Evolutionary conservation across 495 filamentous ascomycete species (phyloP).

Genomic region (Cercophora scortea): DNA sequence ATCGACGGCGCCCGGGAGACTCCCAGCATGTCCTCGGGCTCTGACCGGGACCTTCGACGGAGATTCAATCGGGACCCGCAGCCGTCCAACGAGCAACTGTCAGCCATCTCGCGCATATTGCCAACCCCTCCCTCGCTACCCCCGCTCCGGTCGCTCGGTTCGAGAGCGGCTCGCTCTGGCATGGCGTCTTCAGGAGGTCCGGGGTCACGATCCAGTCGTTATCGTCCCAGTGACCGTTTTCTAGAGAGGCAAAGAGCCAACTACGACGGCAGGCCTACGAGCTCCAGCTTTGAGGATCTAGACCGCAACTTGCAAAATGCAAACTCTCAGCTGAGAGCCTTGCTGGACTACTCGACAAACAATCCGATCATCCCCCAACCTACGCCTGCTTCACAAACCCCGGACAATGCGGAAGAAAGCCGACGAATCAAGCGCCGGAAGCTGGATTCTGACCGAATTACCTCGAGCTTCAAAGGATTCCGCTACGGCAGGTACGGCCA

Average conservation of each 20-base stretch:
- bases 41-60: conserved; percentile 23
- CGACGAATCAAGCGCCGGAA: conserved; percentile 65
- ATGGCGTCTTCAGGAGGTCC: conserved; percentile 17
- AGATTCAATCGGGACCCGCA: conserved; percentile 30
- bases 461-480: conserved; percentile 49
- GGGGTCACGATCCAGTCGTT: conserved; percentile 18
- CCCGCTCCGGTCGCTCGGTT: conserved; percentile 30
- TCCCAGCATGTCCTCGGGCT: conserved; percentile 32
- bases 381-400: conserved; percentile 18
- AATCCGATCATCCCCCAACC: conserved; percentile 21
- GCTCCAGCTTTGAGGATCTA: conserved; percentile 8
- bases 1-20: conserved; percentile 1
- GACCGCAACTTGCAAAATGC: conserved; percentile 31
- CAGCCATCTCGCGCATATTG: conserved; percentile 9
- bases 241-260: conserved; percentile 19
- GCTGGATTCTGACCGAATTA: conserved; percentile 53
- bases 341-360: conserved; percentile 29
- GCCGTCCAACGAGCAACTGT: conserved; percentile 16
- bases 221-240: conserved; percentile 23
- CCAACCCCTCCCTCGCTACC: conserved; percentile 26
- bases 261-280: conserved; percentile 1
- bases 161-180: conserved; percentile 17
- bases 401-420: conserved; percentile 34
- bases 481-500: conserved; percentile 78
- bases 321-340: conserved; percentile 36